Base-by-base conservation (phyloP, 2,329 filamentous ascomycete species). In the Parasarocladium wereldwijsianum region DNA sequence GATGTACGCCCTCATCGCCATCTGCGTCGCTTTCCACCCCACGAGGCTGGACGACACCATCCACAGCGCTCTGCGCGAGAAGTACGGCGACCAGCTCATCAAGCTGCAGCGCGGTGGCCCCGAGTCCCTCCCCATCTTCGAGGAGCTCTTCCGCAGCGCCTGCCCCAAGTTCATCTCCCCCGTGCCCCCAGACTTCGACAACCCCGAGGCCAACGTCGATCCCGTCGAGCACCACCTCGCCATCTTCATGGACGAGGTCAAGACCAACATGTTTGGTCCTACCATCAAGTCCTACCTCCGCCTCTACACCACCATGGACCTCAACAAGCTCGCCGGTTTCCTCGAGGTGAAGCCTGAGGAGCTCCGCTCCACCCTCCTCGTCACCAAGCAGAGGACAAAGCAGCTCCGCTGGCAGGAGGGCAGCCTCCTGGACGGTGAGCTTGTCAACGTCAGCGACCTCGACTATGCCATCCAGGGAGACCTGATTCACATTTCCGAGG, bases 101-200 rank as follows among this genome's bases (percentile, higher is more conserved):
- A 86, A 87, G 63, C 76, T 98, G 60, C 90, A 98, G 66, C 83
- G 85, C 40, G 90, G 90, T 47, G 90, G 90, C 19, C 85, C 87
- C 39, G 90, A 98, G 48, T 81, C 86, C 24, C 81, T 98, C 16
- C 87, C 86, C 42, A 76, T 98, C 49, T 98, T 93, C 48, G 90
- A 96, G 70, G 90, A 96, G 66, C 77, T 98, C 45, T 98, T 98
- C 81, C 78, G 82, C 51, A 70, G 78, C 38, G 82, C 90, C n/a
- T 96, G 90, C 75, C 90, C 90, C 57, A 96, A 94, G 66, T 98
- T 98, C 70, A 98, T 98, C 70, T 92, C 80, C 38, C 90, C 90
- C 30, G 90, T 90, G 12, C 84, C 86, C 34, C 90, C 90, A 31
- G 86, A 98, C 63, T 98, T 98, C 57, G 90, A 96, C 53, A 87